Evolutionary conservation across 139 green algal species (phyloP).

Genomic region (Nannochloris sp.): DNA sequence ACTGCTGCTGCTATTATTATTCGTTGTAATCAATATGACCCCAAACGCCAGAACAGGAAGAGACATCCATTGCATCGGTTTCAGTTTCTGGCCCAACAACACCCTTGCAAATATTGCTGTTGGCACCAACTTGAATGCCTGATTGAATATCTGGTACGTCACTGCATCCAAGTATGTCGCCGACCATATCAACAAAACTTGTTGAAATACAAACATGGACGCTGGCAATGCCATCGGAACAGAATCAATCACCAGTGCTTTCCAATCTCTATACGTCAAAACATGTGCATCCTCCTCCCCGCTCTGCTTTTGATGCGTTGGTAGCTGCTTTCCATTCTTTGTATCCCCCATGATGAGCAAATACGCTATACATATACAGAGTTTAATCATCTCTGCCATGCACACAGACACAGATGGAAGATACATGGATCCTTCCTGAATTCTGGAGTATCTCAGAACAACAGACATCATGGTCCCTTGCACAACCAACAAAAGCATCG

Average conservation of each 20-base stretch:
- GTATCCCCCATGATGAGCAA: slow-evolving; percentile 15
- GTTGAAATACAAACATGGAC: slow-evolving; percentile 51
- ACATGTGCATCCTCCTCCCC: background rate
- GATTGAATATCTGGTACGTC: slow-evolving; percentile 51
- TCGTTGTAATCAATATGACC: slow-evolving; percentile 44
- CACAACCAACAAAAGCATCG: slow-evolving; percentile 37
- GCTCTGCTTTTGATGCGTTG: background rate
- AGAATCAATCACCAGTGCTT: slow-evolving; percentile 6
- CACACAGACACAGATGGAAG: slow-evolving; percentile 40
- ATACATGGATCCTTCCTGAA: slow-evolving; percentile 26
- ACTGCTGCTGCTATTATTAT: slow-evolving; percentile 7
- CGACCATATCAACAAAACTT: slow-evolving; percentile 46
- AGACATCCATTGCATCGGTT: slow-evolving; percentile 42
- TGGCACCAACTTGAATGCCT: slow-evolving; percentile 53
- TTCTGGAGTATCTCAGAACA: slow-evolving; percentile 34
- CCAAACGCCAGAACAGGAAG: slow-evolving; percentile 40
- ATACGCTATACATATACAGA: slow-evolving; percentile 36
- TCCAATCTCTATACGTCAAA: background rate
- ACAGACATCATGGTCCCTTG: slow-evolving; percentile 44
- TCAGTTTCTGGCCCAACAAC: slow-evolving; percentile 44
- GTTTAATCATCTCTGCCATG: slow-evolving; percentile 43
- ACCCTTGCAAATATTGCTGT: slow-evolving; percentile 46
- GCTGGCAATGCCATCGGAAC: slow-evolving; percentile 44
- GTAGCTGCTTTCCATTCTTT: background rate
- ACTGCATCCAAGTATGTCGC: slow-evolving; percentile 48